Evolutionary conservation across 768 basidiomycete genomes (phyloP).

Genomic region (Rhizopogon roseolus): DNA sequence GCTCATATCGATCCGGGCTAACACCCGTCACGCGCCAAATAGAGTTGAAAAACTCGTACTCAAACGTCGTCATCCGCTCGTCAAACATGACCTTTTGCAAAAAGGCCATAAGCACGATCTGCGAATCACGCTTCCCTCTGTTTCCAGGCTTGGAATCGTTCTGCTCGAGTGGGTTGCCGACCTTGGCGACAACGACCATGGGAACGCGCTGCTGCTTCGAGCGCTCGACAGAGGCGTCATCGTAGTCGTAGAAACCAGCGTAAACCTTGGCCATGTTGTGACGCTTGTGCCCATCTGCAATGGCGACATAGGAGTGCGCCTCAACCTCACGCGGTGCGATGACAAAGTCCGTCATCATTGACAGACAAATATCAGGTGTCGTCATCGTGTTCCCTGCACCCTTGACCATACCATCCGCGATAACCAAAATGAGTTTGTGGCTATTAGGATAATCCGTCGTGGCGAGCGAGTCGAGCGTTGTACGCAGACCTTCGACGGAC

Average conservation of each 20-base stretch:
- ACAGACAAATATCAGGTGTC: conserved; percentile 90
- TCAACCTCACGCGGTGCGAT: conserved; percentile 80
- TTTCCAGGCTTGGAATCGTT: conserved; percentile 93
- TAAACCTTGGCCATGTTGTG: conserved; percentile 99
- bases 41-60: conserved; percentile 99
- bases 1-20: conserved; percentile 92
- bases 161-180: conserved; percentile 88
- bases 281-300: conserved; percentile 98
- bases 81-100: conserved; percentile 99
- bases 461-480: conserved; percentile 96
- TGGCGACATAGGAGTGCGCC: conserved; percentile 94
- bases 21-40: conserved; percentile 95
- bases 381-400: conserved; percentile 85
- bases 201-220: conserved; percentile 97
- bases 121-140: conserved; percentile 97
- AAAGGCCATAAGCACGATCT: conserved; percentile 97
- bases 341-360: conserved; percentile 97
- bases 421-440: conserved; percentile 93
- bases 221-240: conserved; percentile 80
- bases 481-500: conserved; percentile 91
- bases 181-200: conserved; percentile 92
- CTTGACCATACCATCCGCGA: conserved; percentile 98
- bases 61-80: conserved; percentile 99
- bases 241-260: conserved; percentile 96
- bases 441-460: conserved; percentile 98